Base-by-base conservation (phyloP, 177 flowering plant species). In the Tripterygium wilfordii region DNA sequence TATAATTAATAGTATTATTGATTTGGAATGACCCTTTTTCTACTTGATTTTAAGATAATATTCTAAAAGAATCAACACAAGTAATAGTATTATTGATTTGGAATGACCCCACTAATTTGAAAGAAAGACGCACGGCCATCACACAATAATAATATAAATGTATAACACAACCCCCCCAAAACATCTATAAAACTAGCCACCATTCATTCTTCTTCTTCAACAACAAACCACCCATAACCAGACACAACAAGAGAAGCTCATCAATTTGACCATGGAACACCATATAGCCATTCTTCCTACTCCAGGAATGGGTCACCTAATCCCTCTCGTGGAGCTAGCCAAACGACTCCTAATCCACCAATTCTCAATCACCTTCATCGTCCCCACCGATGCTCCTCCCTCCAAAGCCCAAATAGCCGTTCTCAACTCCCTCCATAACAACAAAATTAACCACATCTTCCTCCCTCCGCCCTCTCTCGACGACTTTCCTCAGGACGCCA, bases 291-390 rank as follows among this genome's bases (percentile, higher is more conserved):
- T 73, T 4, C 16, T 73, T 2, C 78, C 74, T 3, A 63, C 45
- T 42, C 78, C 78, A 1, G 78, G 78, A 1, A 73, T 73, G 75
- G 78, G 75, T 15, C 75, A 73, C 43, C 58, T 69, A 18, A 73
- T 69, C 62, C 78, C 78, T 0, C 55, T 69, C 33, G 36, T 46
- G 3, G 72, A 73, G 56, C 43, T 69, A 16, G 75, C 79, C 36
- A 67, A 70, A 43, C 69, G 65, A 8, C 64, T 67, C 47, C 54
- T 55, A 20, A 33, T 21, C 28, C 28, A 35, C 38, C 68, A 53
- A 19, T 45, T 77, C 61, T 31, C 61, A 9, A 49, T 71, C 37
- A 71, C 83, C 10, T 56, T 82, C 60, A 44, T 69, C 38, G 44
- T 81, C 59, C 79, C 82, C 17, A 46, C 64, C 14, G 53, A 60